Evolutionary conservation across 345 rosid genomes (phyloP), one percentile per base, ranked within the genome.

Genomic region (Corchorus olitorius): DNA sequence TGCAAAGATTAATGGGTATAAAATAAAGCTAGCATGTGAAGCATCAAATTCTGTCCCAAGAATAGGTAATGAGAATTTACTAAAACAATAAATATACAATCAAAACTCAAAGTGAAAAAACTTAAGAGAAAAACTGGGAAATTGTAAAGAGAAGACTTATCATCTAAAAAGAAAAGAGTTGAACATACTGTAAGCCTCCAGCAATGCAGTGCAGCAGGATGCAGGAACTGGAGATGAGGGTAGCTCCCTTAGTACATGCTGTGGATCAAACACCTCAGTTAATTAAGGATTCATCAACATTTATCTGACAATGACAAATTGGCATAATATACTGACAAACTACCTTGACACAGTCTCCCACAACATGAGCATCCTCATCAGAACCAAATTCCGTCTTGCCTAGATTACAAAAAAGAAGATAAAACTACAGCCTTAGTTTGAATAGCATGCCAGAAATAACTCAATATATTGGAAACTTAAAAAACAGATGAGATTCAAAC

Each of bases 291-390:
- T 48, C 48, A 60, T 20, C 65, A 54, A 76, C 72, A 72, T 74
- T 52, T 3, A 79, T 65, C 65, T 46, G 54, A 65, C 43, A 74
- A 59, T 75, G 63, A 65, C 13, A 72, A 65, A 48, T 27, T 58
- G 79, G 61, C 58, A 67, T 45, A 70, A 78, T 64, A 56, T 48
- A 71, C 55, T 15, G 65, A 65, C 67, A 79, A 72, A 56, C 27
- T 84, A 96, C 99, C 98, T 96, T 96, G 53, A 96, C 90, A 85
- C 99, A 96, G 86, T 96, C 99, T 78, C 94, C 99, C 84, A 96
- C 81, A 83, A 96, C 98, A 83, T 96, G 99, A 75, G 98, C 97
- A 81, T 96, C 99, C 86, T 96, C 99, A 75, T 90, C 92, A 77
- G 87, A 66, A 80, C 80, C 86, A 87, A 96, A 96, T 81, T 92